Evolutionary conservation across 164 flowering plant genomes (phyloP).

Genomic region (Vitis cinerea): DNA sequence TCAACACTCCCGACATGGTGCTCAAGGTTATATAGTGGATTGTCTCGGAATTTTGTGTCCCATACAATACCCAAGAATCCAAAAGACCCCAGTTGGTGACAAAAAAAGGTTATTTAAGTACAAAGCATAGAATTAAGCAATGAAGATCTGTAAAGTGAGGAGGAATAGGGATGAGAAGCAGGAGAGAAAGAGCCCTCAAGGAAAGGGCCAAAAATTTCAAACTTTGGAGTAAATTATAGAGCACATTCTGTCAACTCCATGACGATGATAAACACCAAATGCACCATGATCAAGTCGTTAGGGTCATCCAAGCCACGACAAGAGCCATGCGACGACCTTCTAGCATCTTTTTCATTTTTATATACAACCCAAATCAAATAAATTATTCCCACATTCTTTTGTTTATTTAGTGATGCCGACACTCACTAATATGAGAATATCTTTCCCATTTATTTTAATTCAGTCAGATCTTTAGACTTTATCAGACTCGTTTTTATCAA

Average conservation of each 20-base stretch:
- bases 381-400: conserved; percentile 21
- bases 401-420: conserved; percentile 34
- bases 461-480: conserved; percentile 6
- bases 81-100: no score
- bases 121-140: neutral
- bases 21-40: no score
- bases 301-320: conserved; percentile 32
- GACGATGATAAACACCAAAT: conserved; percentile 24
- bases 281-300: conserved; percentile 37
- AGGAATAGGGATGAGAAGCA: conserved; percentile 18
- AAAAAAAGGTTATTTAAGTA: no score
- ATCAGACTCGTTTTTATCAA: conserved; percentile 9
- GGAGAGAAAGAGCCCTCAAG: conserved; percentile 16
- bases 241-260: conserved; percentile 34
- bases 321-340: conserved; percentile 39
- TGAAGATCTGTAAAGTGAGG: conserved; percentile 11
- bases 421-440: conserved; percentile 41
- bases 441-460: conserved; percentile 1
- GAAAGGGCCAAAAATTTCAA: conserved; percentile 16
- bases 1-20: no score
- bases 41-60: no score
- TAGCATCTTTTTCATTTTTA: conserved; percentile 18
- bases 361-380: neutral
- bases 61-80: no score
- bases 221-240: conserved; percentile 6